Evolutionary conservation across 352 stramenopile species (phyloP).

Genomic region (Phytophthora niederhauseri): DNA sequence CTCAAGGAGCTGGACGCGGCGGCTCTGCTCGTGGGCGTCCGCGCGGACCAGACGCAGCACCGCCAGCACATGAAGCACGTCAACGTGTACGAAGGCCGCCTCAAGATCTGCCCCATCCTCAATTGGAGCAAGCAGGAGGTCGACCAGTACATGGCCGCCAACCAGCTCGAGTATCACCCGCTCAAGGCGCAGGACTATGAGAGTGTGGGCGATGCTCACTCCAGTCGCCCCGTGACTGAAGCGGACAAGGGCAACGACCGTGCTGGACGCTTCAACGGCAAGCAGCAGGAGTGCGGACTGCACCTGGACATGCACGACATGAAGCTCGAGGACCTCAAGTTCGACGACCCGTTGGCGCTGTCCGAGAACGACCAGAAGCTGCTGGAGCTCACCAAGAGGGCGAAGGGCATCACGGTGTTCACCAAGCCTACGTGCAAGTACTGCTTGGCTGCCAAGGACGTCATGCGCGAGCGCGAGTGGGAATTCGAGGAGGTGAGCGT

Average conservation of each 20-base stretch:
- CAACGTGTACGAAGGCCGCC: conserved; percentile 77
- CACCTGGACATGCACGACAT: conserved; percentile 78
- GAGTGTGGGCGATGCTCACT: conserved; percentile 86
- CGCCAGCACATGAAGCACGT: conserved; percentile 77
- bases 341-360: conserved; percentile 56
- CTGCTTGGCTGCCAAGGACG: conserved; percentile 67
- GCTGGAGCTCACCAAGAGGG: conserved; percentile 45
- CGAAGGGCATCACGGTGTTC: conserved; percentile 66
- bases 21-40: conserved; percentile 80
- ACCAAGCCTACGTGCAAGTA: conserved; percentile 83
- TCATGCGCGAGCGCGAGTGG: conserved; percentile 61
- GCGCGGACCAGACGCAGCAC: conserved; percentile 76
- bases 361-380: conserved; percentile 51
- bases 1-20: conserved; percentile 62
- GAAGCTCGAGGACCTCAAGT: conserved; percentile 57
- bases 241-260: conserved; percentile 72
- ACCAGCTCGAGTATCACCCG: conserved; percentile 83
- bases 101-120: conserved; percentile 90
- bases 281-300: conserved; percentile 83
- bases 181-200: conserved; percentile 84
- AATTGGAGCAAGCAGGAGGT: conserved; percentile 80
- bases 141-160: conserved; percentile 72
- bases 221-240: conserved; percentile 76
- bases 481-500: conserved; percentile 74
- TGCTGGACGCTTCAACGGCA: conserved; percentile 80